These are phyloP conservation scores for Trichoderma simmonsii DNA, from an alignment of 2,329 filamentous ascomycete species.

Conservation along the genomic window DNA sequence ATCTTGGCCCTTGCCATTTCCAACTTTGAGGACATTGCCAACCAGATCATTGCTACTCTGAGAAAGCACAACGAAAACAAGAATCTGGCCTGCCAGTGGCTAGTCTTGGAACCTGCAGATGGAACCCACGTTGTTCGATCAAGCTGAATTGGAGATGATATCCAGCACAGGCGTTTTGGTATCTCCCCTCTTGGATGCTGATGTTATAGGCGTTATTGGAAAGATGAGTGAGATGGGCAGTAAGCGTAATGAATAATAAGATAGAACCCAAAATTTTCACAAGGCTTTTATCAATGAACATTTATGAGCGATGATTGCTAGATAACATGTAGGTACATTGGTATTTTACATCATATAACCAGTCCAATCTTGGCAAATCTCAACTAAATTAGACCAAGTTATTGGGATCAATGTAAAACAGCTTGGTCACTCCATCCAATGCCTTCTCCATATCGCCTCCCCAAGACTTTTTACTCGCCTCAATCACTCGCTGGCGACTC, in stretches of 20 bases:
- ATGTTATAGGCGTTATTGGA: background rate
- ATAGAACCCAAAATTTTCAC: background rate
- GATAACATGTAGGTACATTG: background rate
- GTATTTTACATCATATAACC: background rate
- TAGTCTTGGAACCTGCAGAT: slow-evolving; percentile 81
- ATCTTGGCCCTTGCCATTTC: slow-evolving; percentile 89
- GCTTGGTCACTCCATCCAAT: background rate
- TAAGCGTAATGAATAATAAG: background rate
- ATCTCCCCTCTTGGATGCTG: background rate
- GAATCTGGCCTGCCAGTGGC: slow-evolving; percentile 79
- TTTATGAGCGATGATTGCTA: background rate
- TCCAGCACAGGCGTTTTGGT: background rate
- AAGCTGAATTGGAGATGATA: background rate
- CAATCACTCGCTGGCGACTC: slow-evolving; percentile 4
- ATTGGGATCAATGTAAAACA: background rate
- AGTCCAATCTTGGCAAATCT: background rate
- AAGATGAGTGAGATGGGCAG: background rate
- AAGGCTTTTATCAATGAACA: background rate
- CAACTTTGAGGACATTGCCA: slow-evolving; percentile 84
- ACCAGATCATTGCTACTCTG: slow-evolving; percentile 73
- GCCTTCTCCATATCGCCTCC: background rate
- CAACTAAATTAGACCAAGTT: background rate
- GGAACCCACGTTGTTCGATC: slow-evolving; percentile 52
- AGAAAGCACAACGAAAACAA: slow-evolving; percentile 54
- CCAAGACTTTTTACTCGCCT: slow-evolving; percentile 5